Conservation (phyloP, 306 rosid genomes). For the Malus sieversii region DNA sequence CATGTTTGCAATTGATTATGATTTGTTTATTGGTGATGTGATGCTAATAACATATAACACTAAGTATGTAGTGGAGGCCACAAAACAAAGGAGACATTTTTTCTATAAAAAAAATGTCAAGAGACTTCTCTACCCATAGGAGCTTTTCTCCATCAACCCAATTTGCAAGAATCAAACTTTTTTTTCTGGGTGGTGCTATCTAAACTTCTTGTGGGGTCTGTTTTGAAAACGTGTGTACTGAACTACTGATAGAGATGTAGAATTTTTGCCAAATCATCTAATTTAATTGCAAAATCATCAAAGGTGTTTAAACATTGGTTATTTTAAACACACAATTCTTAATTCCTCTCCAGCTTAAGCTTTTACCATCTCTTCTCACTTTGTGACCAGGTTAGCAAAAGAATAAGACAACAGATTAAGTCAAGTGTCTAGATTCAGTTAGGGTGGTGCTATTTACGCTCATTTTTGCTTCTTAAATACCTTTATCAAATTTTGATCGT, state of each 20-base stretch:
- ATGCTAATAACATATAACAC: conserved; percentile 1
- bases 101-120: not conserved
- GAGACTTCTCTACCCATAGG: not conserved
- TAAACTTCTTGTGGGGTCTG: not conserved
- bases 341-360: not conserved
- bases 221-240: not conserved
- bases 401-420: not conserved
- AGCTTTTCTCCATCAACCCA: not conserved
- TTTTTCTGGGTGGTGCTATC: not conserved
- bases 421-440: not conserved
- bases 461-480: too few relatives aligned
- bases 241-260: not conserved
- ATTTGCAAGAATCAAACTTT: not conserved
- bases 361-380: not conserved
- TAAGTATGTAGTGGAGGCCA: conserved; percentile 7
- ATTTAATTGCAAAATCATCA: not conserved
- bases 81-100: not conserved
- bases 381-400: not conserved
- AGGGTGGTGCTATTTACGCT: too few relatives aligned
- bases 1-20: not conserved
- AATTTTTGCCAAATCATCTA: not conserved
- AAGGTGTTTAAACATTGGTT: not conserved
- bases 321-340: not conserved
- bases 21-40: not conserved
- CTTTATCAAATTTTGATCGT: too few relatives aligned